Evolutionary conservation across 2,329 filamentous ascomycete genomes (phyloP), one percentile per base, ranked within the genome.

Genomic region (Neonectria coccinea): DNA sequence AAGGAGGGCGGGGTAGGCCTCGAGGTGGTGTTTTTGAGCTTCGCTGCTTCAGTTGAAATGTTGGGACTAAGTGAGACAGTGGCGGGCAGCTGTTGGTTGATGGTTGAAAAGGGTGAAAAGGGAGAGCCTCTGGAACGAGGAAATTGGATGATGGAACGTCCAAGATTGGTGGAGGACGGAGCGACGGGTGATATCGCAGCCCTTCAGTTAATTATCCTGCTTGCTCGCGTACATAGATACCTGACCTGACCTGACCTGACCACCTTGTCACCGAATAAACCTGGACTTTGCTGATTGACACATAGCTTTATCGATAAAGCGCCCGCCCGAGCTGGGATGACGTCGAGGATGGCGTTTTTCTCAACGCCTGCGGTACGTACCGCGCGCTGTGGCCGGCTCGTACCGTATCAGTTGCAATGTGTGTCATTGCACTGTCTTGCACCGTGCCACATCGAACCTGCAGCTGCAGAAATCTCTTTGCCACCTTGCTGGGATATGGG

Each of bases 251-350:
- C 51, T 65, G 66, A 62, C 55, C 62, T 65, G 66, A 62, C 55
- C 62, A 42, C 39, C 39, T 42, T 42, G n/a, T 20, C 39, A 11
- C 39, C 39, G 39, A 39, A 39, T n/a, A 16, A 50, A 50, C 12
- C 27, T 50, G 47, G 47, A 31, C 47, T 31, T 20, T 33, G 47
- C 29, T 33, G 48, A 51, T 51, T 51, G 48, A 51, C 48, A 51
- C 48, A 51, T 51, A 74, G 72, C 72, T 74, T 74, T 74, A 74
- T 74, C 72, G 72, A 74, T 74, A 74, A 73, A 55, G 51, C 36
- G 50, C 51, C 56, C 52, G 54, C 61, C 44, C 41, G 50, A 54
- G 67, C 67, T 65, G 52, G 55, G 56, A 74, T 74, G 72, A 74
- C 72, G 72, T 74, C 72, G 70, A 50, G 56, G 39, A 54, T 64